Evolutionary conservation across 2,329 filamentous ascomycete genomes (phyloP).

Genomic region (Talaromyces sp.): DNA sequence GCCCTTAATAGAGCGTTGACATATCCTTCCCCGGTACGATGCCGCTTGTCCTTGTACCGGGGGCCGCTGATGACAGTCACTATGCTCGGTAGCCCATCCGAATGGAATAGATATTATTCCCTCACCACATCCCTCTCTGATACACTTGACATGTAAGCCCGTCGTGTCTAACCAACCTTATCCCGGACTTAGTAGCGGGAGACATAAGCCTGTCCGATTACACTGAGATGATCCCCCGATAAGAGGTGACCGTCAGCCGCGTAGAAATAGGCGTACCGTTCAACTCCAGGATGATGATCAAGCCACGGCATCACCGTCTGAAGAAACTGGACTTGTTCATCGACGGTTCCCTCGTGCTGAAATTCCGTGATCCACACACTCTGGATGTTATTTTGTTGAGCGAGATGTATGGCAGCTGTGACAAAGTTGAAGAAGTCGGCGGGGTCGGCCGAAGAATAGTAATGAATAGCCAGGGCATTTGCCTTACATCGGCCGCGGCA

Average conservation of each 20-base stretch:
- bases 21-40: no score
- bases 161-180: no score
- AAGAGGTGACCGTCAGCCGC: constrained; percentile 36
- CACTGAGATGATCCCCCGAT: constrained; percentile 27
- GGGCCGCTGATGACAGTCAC: no score
- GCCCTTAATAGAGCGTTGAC: no score
- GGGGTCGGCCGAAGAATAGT: constrained; percentile 38
- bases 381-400: constrained; percentile 32
- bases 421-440: constrained; percentile 25
- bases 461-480: constrained; percentile 46
- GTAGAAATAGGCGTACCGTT: constrained; percentile 46
- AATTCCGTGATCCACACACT: constrained; percentile 51
- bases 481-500: constrained; percentile 40
- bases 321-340: constrained; percentile 37
- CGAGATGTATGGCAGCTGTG: constrained; percentile 35
- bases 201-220: constrained; percentile 32
- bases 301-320: constrained; percentile 39
- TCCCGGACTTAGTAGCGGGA: no score
- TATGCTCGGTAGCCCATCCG: no score
- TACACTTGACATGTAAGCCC: no score
- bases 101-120: no score
- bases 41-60: no score
- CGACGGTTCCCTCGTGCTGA: constrained; percentile 30
- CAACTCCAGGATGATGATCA: constrained; percentile 36
- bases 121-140: no score